Conservation (phyloP, 2,329 filamentous ascomycete species). For the Monosporascus sp. region DNA sequence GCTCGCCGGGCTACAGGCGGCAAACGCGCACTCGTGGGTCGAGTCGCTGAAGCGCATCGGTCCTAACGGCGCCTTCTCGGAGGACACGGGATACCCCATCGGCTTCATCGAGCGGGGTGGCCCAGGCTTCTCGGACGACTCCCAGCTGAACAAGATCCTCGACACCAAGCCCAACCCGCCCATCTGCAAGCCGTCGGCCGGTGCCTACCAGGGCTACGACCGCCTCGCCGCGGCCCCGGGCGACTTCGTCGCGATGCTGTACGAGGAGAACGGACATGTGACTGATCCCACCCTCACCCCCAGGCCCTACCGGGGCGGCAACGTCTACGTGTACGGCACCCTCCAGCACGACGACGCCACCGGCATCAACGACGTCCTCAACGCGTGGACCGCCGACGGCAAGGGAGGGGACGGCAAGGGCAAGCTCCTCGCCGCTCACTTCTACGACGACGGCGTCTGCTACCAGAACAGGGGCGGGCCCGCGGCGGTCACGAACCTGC, state of each 20-base stretch:
- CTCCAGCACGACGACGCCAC: slow-evolving; percentile 42
- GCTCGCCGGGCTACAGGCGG: slow-evolving; percentile 25
- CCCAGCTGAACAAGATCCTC: slow-evolving; percentile 54
- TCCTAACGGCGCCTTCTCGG: slow-evolving; percentile 67
- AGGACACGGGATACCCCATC: slow-evolving; percentile 67
- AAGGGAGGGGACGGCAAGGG: slow-evolving; percentile 77
- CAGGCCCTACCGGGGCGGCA: slow-evolving; percentile 54
- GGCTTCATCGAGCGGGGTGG: slow-evolving; percentile 56
- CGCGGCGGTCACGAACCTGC: slow-evolving; percentile 5
- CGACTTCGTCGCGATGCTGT: slow-evolving; percentile 60
- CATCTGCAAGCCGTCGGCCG: slow-evolving; percentile 60
- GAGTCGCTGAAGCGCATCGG: slow-evolving; percentile 69
- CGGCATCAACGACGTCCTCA: slow-evolving; percentile 50
- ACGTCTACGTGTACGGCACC: slow-evolving; percentile 72
- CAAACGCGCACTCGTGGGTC: slow-evolving; percentile 71
- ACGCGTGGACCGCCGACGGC: slow-evolving; percentile 73
- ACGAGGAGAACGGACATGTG: slow-evolving; percentile 74
- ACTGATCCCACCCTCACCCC: slow-evolving; percentile 56
- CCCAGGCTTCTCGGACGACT: slow-evolving; percentile 49
- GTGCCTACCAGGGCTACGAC: slow-evolving; percentile 50
- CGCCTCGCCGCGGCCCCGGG: slow-evolving; percentile 53
- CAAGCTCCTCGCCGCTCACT: slow-evolving; percentile 66
- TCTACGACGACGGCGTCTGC: slow-evolving; percentile 88
- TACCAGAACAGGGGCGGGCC: slow-evolving; percentile 64
- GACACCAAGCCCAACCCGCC: slow-evolving; percentile 39